Percentiles rank a stretch among this genome's conserved stretches.
phyloP scores from a whole-genome alignment of 768 basidiomycete species.

The Tricholoma saponaceum region DNA sequence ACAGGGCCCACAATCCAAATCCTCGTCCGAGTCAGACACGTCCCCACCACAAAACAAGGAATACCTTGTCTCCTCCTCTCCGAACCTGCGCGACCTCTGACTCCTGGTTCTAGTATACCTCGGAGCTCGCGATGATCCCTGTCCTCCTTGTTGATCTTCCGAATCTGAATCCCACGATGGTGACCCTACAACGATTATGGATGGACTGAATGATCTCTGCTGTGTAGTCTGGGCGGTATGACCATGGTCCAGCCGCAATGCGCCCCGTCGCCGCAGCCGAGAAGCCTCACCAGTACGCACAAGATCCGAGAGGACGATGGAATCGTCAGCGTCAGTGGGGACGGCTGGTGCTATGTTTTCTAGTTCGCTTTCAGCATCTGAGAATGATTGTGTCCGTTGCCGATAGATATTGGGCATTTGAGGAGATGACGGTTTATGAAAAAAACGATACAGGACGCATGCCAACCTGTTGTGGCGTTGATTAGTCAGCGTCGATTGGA shows the following conservation, averaged over 20 bases:
- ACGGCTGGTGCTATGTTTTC: not conserved
- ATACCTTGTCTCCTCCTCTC: constrained; percentile 21
- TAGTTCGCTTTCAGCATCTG: constrained; percentile 4
- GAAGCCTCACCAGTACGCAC: constrained; percentile 74
- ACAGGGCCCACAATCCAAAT: constrained; percentile 4
- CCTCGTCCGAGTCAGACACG: constrained; percentile 15
- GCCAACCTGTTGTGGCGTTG: too few relatives aligned
- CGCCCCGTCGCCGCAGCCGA: constrained; percentile 66
- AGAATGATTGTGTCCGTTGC: not conserved
- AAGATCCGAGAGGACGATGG: constrained; percentile 70
- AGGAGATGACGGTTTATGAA: too few relatives aligned
- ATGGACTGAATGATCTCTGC: constrained; percentile 4
- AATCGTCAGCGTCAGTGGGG: constrained; percentile 51
- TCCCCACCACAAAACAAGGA: constrained; percentile 39
- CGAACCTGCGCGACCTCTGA: constrained; percentile 10
- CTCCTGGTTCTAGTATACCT: constrained; percentile 4
- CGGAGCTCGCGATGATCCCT: not conserved
- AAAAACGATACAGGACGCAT: too few relatives aligned
- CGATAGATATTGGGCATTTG: constrained; percentile 9
- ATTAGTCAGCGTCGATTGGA: too few relatives aligned
- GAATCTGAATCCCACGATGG: constrained; percentile 26
- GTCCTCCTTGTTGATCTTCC: constrained; percentile 7
- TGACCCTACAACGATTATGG: constrained; percentile 11
- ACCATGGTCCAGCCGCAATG: constrained; percentile 55
- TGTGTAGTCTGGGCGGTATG: constrained; percentile 4